Evolutionary conservation across 495 filamentous ascomycete species (phyloP), one percentile per base, ranked within the genome.

Genomic region (Beverwykella pulmonaria): DNA sequence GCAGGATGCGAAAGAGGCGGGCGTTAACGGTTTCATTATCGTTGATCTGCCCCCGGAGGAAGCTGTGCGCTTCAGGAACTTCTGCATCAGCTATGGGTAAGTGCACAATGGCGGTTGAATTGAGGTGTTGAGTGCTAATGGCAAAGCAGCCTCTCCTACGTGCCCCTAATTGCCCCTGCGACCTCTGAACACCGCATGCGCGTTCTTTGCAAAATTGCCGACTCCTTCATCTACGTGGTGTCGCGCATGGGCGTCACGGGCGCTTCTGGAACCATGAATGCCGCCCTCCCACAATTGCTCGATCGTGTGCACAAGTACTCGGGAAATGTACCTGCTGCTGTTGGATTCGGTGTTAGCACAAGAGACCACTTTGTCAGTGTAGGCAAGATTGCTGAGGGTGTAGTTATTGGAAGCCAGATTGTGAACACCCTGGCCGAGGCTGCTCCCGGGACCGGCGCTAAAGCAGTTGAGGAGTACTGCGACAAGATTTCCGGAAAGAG

Each of bases 211-310:
- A 88, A 90, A 77, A 95, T 99, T 53, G 94, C 95, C 70, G 93
- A 98, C 78, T 96, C 92, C 9, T 99, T 99, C 81, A 95, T 99
- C 78, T 99, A 99, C 76, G 94, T 99, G 61, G 95, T 98, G 22
- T 98, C 94, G 1, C 85, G 93, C 65, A 96, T 97, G 91, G 94
- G 94, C 65, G 92, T 97, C 34, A 98, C 94, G 1, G 94, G 94
- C 69, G 94, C 92, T 22, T 88, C 88, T 0, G 92, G 93, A 29
- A 87, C 84, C 27, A 81, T 98, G 64, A 96, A 90, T 75, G 77
- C 84, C 44, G 87, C 88, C 58, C 83, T 98, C 10, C 90, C 92
- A 17, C 87, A 89, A 49, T 84, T 98, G 26, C 81, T 98, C 63
- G 81, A 82, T 47, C 85, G 90, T 1, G 94, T 98, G n/a, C 93